Conservation (phyloP, 257 asterid genomes). For the Jaltomata sinuosa region DNA sequence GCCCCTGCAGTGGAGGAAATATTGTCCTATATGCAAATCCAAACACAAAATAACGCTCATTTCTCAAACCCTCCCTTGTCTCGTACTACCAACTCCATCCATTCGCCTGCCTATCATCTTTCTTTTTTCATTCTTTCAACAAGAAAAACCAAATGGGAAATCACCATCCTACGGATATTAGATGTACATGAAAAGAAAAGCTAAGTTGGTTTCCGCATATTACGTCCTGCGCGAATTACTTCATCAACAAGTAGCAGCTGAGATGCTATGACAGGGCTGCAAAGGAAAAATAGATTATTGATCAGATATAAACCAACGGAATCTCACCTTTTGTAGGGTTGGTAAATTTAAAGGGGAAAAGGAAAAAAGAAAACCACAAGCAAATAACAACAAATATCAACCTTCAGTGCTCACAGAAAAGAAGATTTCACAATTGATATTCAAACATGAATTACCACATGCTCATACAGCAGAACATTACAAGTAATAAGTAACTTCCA, state of each 20-base stretch:
- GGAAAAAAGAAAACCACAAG: background rate
- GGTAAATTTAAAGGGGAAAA: background rate
- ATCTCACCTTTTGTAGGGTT: background rate
- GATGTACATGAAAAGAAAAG: background rate
- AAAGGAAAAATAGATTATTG: slow-evolving; percentile 1
- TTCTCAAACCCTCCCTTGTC: background rate
- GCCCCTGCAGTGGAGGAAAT: background rate
- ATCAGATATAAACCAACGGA: background rate
- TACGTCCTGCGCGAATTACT: slow-evolving; percentile 96
- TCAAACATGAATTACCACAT: background rate
- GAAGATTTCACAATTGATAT: background rate
- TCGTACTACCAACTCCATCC: background rate
- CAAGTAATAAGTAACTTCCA: background rate
- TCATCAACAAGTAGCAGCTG: slow-evolving; percentile 92
- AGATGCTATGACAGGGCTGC: slow-evolving; percentile 90
- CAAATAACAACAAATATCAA: background rate
- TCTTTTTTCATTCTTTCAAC: background rate
- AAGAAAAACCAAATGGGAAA: background rate
- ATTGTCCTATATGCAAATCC: background rate
- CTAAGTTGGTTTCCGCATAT: slow-evolving; percentile 86
- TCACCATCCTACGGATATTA: background rate
- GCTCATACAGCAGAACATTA: background rate
- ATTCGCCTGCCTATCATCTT: background rate
- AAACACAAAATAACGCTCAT: background rate
- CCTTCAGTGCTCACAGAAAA: background rate